Evolutionary conservation across 2,329 filamentous ascomycete species (phyloP).

Genomic region (Botrytis squamosa): DNA sequence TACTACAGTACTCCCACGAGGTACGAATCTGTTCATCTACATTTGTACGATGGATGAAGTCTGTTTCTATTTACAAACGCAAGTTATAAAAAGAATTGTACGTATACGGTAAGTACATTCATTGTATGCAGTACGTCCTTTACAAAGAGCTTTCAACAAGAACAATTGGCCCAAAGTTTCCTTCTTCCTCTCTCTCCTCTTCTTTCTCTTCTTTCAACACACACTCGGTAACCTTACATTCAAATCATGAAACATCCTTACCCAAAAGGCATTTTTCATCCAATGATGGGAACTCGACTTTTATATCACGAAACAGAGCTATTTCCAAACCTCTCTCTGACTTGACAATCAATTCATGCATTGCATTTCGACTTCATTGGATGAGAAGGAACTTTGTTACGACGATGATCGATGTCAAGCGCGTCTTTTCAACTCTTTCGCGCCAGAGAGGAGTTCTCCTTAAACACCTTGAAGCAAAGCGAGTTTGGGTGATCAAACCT

Average conservation of each 20-base stretch:
- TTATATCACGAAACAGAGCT: slow-evolving; percentile 30
- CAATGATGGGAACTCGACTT: slow-evolving; percentile 28
- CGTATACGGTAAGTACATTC: neutral
- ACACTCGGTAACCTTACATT: neutral
- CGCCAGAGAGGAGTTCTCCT: slow-evolving; percentile 16
- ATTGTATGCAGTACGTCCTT: neutral
- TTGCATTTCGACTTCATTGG: neutral
- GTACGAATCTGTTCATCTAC: too few species aligned
- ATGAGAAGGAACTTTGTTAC: neutral
- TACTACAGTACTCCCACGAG: neutral
- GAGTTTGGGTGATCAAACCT: slow-evolving; percentile 17
- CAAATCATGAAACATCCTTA: slow-evolving; percentile 30
- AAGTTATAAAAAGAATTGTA: neutral
- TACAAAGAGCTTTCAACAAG: neutral
- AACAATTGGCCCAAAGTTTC: neutral
- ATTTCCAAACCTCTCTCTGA: neutral
- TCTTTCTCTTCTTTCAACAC: neutral
- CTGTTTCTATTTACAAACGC: neutral
- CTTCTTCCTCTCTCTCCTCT: neutral
- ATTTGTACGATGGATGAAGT: neutral
- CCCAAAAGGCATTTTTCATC: slow-evolving; percentile 27
- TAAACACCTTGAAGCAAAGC: slow-evolving; percentile 15
- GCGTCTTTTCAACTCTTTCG: slow-evolving; percentile 19
- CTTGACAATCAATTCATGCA: slow-evolving; percentile 14
- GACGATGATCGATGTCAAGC: slow-evolving; percentile 25